Conservation (phyloP, 2,329 filamentous ascomycete genomes). For the Pseudocercospora ulei region DNA sequence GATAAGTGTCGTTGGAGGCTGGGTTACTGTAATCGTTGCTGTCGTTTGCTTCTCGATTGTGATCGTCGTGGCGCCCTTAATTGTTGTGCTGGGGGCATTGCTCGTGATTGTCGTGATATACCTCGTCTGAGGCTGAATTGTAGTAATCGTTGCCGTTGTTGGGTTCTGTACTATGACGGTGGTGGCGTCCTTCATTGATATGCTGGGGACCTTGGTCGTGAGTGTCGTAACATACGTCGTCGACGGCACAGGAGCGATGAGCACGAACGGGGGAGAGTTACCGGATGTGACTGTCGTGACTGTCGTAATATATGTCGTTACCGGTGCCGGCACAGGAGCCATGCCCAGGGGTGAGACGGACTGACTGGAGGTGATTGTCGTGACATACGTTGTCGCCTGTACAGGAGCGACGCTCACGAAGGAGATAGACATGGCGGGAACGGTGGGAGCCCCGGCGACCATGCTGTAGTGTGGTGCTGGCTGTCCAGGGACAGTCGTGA, state of each 20-base stretch:
- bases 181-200: background rate
- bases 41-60: no score
- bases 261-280: no score
- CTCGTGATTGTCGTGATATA: no score
- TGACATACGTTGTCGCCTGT: slow-evolving; percentile 8
- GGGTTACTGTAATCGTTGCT: no score
- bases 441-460: background rate
- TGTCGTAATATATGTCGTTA: slow-evolving; percentile 5
- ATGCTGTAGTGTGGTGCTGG: background rate
- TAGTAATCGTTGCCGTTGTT: background rate
- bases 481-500: background rate
- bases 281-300: no score
- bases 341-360: slow-evolving; percentile 2
- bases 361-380: slow-evolving; percentile 4
- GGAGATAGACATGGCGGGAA: background rate
- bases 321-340: background rate
- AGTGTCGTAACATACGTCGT: no score
- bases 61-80: no score
- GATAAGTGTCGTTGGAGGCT: slow-evolving; percentile 1
- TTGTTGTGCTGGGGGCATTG: no score
- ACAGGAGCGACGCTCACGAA: slow-evolving; percentile 6
- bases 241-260: background rate
- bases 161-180: background rate
- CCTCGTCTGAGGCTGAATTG: background rate
- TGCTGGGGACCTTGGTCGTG: no score